Percentiles rank a stretch among this genome's conserved stretches.
These are phyloP conservation scores for Zygoascus biomembranicola DNA, from an alignment of 805 yeast species.

Conservation along the genomic window DNA sequence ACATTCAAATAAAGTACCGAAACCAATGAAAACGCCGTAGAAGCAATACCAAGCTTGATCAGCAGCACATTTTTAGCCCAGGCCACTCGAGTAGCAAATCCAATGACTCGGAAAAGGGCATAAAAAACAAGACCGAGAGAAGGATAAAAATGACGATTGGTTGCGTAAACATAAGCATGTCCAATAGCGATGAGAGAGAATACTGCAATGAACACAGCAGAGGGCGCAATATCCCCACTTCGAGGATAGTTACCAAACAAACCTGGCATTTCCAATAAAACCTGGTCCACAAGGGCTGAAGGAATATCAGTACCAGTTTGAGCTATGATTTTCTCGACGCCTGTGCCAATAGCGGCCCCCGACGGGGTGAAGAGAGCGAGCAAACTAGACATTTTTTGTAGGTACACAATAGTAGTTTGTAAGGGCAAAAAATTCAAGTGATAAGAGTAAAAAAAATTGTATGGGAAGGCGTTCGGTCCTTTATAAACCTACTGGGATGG, in stretches of 20 bases:
- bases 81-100: conserved; percentile 47
- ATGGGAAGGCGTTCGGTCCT: too few species aligned
- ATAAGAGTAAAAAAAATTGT: too few species aligned
- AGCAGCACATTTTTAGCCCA: conserved; percentile 50
- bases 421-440: too few species aligned
- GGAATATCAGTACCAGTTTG: conserved; percentile 9
- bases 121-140: conserved; percentile 47
- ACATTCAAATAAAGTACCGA: conserved; percentile 54
- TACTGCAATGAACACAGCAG: conserved; percentile 46
- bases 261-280: conserved; percentile 27
- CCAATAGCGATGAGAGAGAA: conserved; percentile 42
- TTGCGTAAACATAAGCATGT: conserved; percentile 39
- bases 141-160: conserved; percentile 46
- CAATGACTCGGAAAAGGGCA: conserved; percentile 45
- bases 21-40: conserved; percentile 46
- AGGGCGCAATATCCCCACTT: conserved; percentile 48
- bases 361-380: conserved; percentile 12
- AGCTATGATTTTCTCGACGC: conserved; percentile 18
- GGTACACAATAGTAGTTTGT: too few species aligned
- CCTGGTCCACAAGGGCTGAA: conserved; percentile 9
- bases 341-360: conserved; percentile 22
- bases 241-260: conserved; percentile 57
- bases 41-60: conserved; percentile 45
- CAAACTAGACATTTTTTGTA: background rate
- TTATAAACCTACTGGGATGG: too few species aligned